These are phyloP conservation scores for Apiospora rasikravindrae DNA, from an alignment of 2,329 filamentous ascomycete genomes.

Conservation along the genomic window DNA sequence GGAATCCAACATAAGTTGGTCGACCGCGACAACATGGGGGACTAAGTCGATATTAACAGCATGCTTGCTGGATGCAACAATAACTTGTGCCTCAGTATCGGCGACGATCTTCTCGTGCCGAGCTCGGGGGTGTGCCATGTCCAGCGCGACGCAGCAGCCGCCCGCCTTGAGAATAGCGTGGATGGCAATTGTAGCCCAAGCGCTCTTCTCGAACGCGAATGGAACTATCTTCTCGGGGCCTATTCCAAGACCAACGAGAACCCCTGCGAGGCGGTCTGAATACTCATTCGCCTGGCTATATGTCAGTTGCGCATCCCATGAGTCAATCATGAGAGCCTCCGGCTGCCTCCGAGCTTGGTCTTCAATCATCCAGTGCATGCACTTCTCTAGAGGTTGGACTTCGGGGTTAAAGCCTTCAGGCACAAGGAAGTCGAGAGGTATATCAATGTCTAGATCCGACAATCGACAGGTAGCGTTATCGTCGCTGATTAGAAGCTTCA, in stretches of 20 bases:
- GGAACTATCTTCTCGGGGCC: slow-evolving; percentile 37
- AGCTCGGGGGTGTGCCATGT: slow-evolving; percentile 4
- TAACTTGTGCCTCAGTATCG: not conserved
- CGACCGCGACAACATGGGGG: not conserved
- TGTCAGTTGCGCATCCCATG: slow-evolving; percentile 7
- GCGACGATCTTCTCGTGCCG: slow-evolving; percentile 9
- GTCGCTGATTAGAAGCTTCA: slow-evolving; percentile 24
- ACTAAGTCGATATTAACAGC: slow-evolving; percentile 1
- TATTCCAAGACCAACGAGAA: slow-evolving; percentile 33
- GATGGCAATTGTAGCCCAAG: slow-evolving; percentile 39
- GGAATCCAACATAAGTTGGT: not conserved
- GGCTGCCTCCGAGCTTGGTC: not conserved
- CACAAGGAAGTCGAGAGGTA: slow-evolving; percentile 20
- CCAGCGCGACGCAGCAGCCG: slow-evolving; percentile 35
- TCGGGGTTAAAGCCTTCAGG: slow-evolving; percentile 8
- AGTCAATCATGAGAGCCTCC: not conserved
- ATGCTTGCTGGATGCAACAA: not conserved
- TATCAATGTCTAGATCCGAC: slow-evolving; percentile 22
- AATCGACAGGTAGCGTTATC: not conserved
- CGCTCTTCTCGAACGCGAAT: slow-evolving; percentile 42
- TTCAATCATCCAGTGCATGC: slow-evolving; percentile 20
- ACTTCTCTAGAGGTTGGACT: slow-evolving; percentile 18
- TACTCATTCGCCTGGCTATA: slow-evolving; percentile 32
- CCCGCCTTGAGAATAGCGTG: slow-evolving; percentile 43
- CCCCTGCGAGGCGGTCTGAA: slow-evolving; percentile 31